Evolutionary conservation across 345 rosid genomes (phyloP).

Genomic region (Crucihimalaya himalaica): DNA sequence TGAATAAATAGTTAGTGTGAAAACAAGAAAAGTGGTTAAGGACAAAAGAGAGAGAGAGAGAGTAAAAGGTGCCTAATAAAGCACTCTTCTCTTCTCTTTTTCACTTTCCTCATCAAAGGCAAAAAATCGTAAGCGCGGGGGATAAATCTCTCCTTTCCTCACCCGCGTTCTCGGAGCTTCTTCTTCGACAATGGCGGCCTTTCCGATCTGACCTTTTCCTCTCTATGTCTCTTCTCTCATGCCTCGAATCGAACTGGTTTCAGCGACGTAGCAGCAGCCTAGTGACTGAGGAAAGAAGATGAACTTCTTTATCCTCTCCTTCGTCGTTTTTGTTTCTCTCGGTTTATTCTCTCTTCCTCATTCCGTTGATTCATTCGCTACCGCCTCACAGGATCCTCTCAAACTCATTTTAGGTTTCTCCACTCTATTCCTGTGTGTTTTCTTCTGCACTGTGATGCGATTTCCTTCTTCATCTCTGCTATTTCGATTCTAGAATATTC

Average conservation of each 20-base stretch:
- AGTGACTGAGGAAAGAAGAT: conserved; percentile 23
- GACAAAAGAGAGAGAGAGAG: conserved; percentile 31
- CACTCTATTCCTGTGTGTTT: background rate
- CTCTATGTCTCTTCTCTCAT: conserved; percentile 9
- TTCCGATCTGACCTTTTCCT: background rate
- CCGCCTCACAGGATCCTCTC: conserved; percentile 46
- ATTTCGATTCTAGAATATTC: background rate
- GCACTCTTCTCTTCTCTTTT: background rate
- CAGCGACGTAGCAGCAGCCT: background rate
- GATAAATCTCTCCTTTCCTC: conserved; percentile 23
- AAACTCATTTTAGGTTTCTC: conserved; percentile 64
- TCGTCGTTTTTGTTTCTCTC: background rate
- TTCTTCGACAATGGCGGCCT: conserved; percentile 29
- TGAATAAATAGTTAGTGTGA: conserved; percentile 32
- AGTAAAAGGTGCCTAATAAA: conserved; percentile 33
- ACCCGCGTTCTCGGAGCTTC: conserved; percentile 25
- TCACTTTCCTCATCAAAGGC: conserved; percentile 22
- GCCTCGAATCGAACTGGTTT: conserved; percentile 15
- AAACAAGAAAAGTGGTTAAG: conserved; percentile 35
- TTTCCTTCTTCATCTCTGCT: background rate
- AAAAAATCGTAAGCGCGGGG: conserved; percentile 27
- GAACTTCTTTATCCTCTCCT: conserved; percentile 21
- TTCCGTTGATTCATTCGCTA: conserved; percentile 21
- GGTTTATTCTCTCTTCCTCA: conserved; percentile 11
- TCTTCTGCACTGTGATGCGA: background rate